phyloP scores from a whole-genome alignment of 148 eudicot genomes.

The Heliamphora exappendiculata region DNA sequence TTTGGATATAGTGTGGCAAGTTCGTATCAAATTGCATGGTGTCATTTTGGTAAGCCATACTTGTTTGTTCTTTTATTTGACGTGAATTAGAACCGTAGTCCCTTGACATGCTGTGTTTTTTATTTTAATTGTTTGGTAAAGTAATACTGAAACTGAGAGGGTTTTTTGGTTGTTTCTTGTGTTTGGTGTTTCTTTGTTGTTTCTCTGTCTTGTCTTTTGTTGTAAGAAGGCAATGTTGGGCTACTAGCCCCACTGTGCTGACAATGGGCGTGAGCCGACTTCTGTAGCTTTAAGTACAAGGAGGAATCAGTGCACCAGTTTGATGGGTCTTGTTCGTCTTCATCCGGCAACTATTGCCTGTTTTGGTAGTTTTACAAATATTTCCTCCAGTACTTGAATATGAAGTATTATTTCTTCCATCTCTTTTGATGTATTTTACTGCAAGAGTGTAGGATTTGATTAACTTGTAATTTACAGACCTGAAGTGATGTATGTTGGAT shows the following conservation, averaged over 20 bases:
- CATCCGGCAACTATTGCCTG: constrained; percentile 58
- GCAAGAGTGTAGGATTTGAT: constrained; percentile 8
- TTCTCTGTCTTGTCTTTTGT: constrained; percentile 82
- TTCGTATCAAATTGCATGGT: constrained; percentile 69
- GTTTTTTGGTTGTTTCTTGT: constrained; percentile 77
- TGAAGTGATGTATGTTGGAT: constrained; percentile 3
- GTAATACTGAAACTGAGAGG: constrained; percentile 71
- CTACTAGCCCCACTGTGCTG: constrained; percentile 96
- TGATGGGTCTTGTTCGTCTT: constrained; percentile 90
- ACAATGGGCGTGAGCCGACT: constrained; percentile 96
- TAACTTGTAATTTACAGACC: neutral
- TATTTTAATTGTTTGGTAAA: constrained; percentile 35
- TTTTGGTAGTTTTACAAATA: constrained; percentile 52
- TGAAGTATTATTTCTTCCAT: constrained; percentile 29
- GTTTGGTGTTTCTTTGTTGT: constrained; percentile 96
- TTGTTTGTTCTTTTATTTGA: constrained; percentile 39
- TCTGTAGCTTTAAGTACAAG: constrained; percentile 92
- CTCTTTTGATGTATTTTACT: constrained; percentile 22
- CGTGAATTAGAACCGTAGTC: constrained; percentile 22
- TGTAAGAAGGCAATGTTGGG: constrained; percentile 96
- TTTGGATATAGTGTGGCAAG: constrained; percentile 78
- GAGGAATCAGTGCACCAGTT: constrained; percentile 71
- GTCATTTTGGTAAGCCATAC: constrained; percentile 81
- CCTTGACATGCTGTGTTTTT: constrained; percentile 28
- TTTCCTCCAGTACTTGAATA: constrained; percentile 46